Base-by-base conservation (phyloP, 768 basidiomycete species). In the Tulasnella sp. region DNA sequence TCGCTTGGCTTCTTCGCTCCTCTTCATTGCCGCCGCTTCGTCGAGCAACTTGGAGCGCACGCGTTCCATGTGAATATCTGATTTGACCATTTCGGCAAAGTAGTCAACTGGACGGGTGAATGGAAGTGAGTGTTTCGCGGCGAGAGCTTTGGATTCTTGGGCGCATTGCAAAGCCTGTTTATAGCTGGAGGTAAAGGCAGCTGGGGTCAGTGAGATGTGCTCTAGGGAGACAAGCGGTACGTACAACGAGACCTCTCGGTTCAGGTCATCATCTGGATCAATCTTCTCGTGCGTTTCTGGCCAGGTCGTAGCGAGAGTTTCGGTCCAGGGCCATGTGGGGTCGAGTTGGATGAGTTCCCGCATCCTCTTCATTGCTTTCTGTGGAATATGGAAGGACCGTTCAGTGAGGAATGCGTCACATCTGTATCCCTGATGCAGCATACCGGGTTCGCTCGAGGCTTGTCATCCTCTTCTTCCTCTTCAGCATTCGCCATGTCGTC, bases 31-130 rank as follows among this genome's bases (percentile, higher is more conserved):
- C 0, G 94, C 93, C 34, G 86, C 85, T 83, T 99, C 97, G 83
- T 99, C 93, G 36, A 99, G 86, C 34, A 99, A 83, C 22, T 91
- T 89, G 78, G 94, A 91, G 74, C 97, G 91, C 79, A 99, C 93
- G 77, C 95, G 90, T 82, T 97, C 95, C 97, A 99, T 99, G 84
- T 99, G 97, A 8, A 92, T 86, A 80, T 99, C 97, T 39, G 91
- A 91, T 83, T 99, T 98, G 79, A 98, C 92, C 97, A 99, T 99
- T 84, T 99, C 97, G 31, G 97, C 97, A 79, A 97, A 99, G 83
- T 96, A 99, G 83, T 98, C 97, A 0, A 89, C 80, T 0, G 97
- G 97, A 17, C 97, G 91, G 12, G 93, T 92, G 84, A 97, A 99
- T 0, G 96, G 90, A 77, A 95, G 85, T 54, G 71, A 72, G 82